Conservation (phyloP, 2,329 filamentous ascomycete species). For the Ascochyta clinopodiicola region DNA sequence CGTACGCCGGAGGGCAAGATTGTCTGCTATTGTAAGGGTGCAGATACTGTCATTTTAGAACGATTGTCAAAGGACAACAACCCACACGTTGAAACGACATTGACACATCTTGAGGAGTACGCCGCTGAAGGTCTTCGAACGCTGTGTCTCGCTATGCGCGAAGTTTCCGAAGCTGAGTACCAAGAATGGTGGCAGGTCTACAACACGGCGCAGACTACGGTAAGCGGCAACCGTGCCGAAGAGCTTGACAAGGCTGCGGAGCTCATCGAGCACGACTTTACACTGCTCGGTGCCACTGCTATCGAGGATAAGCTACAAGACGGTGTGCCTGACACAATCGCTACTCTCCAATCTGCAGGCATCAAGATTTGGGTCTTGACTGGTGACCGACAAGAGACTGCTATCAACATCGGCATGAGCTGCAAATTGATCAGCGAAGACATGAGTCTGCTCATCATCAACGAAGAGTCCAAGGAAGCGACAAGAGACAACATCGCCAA, state of each 20-base stretch:
- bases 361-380: slow-evolving; percentile 99
- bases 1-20: slow-evolving; percentile 96
- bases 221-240: slow-evolving; percentile 89
- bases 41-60: slow-evolving; percentile 96
- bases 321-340: slow-evolving; percentile 96
- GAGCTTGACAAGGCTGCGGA: slow-evolving; percentile 97
- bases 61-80: slow-evolving; percentile 79
- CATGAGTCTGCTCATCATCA: slow-evolving; percentile 96
- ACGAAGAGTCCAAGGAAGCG: slow-evolving; percentile 80
- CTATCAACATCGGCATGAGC: slow-evolving; percentile 99
- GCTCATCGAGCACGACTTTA: slow-evolving; percentile 91
- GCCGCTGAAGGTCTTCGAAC: slow-evolving; percentile 95
- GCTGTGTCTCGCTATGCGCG: slow-evolving; percentile 91
- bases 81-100: slow-evolving; percentile 83
- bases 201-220: slow-evolving; percentile 86
- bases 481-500: slow-evolving; percentile 91
- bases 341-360: slow-evolving; percentile 92
- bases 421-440: slow-evolving; percentile 98
- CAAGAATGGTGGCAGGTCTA: slow-evolving; percentile 86
- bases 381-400: slow-evolving; percentile 96
- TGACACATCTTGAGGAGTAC: slow-evolving; percentile 97
- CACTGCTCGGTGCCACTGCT: slow-evolving; percentile 89
- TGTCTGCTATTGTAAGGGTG: slow-evolving; percentile 92
- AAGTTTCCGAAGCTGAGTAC: slow-evolving; percentile 88
- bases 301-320: slow-evolving; percentile 98